phyloP scores from a whole-genome alignment of 2,329 filamentous ascomycete species.

The Neoscytalidium dimidiatum region DNA sequence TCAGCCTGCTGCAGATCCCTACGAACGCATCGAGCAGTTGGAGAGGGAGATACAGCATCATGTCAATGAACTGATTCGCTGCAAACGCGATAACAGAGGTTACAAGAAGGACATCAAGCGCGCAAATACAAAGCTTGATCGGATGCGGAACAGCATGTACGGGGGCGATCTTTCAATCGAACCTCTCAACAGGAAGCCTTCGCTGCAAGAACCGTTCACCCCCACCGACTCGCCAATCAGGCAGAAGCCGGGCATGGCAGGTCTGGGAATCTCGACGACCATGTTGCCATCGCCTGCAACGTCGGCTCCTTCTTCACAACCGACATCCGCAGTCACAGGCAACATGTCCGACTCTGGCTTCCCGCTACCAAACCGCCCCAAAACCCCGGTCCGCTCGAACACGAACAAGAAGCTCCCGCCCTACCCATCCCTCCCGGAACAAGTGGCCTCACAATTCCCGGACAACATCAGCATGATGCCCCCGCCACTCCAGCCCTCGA shows the following conservation, averaged over 20 bases:
- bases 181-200: neutral
- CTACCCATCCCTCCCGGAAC: constrained; percentile 1
- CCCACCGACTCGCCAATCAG: neutral
- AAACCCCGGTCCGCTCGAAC: neutral
- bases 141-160: constrained; percentile 3
- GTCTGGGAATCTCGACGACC: neutral
- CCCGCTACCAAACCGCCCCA: neutral
- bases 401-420: constrained; percentile 8
- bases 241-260: neutral
- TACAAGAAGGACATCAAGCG: constrained; percentile 37
- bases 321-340: neutral
- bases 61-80: constrained; percentile 50
- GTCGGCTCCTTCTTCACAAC: neutral
- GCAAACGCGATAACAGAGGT: constrained; percentile 51
- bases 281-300: neutral
- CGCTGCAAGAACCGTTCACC: neutral
- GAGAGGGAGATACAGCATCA: constrained; percentile 45
- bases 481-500: neutral
- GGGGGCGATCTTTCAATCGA: neutral
- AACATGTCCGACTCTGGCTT: neutral
- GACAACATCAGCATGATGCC: neutral
- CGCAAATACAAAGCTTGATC: constrained; percentile 13
- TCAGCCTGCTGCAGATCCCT: constrained; percentile 4
- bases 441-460: neutral
- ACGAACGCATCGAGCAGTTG: constrained; percentile 32